A percentile compares a stretch with the other conserved stretches of the same genome.
These are phyloP conservation scores for Silene latifolia DNA, from an alignment of 148 eudicot species.

Conservation along the genomic window DNA sequence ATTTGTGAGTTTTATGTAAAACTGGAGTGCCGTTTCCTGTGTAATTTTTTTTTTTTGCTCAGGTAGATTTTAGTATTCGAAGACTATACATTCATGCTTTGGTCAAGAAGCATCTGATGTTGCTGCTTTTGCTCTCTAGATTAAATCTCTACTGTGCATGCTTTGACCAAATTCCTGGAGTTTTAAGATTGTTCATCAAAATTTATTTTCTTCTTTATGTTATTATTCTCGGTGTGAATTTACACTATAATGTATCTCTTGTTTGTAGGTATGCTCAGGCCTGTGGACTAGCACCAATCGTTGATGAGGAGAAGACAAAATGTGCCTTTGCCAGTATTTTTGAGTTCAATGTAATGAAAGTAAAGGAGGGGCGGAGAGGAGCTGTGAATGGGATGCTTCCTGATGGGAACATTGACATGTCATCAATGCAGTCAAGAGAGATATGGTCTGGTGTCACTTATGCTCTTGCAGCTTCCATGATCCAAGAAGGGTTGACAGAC, in stretches of 20 bases:
- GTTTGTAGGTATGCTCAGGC: slow-evolving; percentile 87
- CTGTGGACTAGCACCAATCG: slow-evolving; percentile 78
- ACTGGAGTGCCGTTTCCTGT: background rate
- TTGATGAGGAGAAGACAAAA: slow-evolving; percentile 72
- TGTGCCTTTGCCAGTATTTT: slow-evolving; percentile 60
- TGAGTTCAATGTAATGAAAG: slow-evolving; percentile 65
- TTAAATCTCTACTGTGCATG: too few species aligned
- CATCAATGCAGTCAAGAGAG: slow-evolving; percentile 80
- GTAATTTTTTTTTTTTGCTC: background rate
- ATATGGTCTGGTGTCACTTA: slow-evolving; percentile 83
- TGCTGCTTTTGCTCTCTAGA: too few species aligned
- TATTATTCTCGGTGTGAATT: background rate
- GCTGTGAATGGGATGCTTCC: slow-evolving; percentile 87
- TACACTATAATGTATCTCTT: background rate
- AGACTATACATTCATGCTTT: background rate
- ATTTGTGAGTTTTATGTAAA: too few species aligned
- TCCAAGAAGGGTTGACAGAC: slow-evolving; percentile 68
- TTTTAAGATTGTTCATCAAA: background rate
- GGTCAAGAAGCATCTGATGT: background rate
- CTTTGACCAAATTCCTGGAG: slow-evolving; percentile 3
- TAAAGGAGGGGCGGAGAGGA: slow-evolving; percentile 63
- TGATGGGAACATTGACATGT: slow-evolving; percentile 65
- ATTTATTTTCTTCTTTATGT: background rate
- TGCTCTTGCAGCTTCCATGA: slow-evolving; percentile 77
- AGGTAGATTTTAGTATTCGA: background rate